phyloP scores from a whole-genome alignment of 208 protist genomes.

The Crithidia fasciculata region DNA sequence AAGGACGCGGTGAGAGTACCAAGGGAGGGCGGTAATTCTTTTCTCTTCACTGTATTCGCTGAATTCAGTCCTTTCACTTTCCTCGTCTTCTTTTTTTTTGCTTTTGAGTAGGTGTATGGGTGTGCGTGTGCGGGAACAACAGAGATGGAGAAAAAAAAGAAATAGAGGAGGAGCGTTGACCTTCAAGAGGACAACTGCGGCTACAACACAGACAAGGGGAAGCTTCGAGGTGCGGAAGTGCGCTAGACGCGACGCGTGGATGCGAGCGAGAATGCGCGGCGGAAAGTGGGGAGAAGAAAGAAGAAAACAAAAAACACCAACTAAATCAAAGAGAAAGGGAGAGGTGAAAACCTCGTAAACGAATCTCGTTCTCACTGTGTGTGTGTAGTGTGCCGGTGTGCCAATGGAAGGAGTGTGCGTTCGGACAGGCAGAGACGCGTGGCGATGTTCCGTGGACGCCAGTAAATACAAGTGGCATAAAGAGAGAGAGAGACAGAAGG shows the following conservation, averaged over 20 bases:
- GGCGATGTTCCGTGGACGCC: too few species aligned
- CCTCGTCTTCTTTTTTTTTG: constrained; percentile 28
- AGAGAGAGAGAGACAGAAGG: not conserved
- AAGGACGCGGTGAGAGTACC: not conserved
- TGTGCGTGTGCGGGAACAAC: constrained; percentile 14
- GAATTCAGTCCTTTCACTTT: constrained; percentile 1
- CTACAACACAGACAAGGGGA: constrained; percentile 7
- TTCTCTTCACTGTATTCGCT: too few species aligned
- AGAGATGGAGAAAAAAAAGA: not conserved
- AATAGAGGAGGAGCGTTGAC: not conserved
- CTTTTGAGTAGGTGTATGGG: constrained; percentile 14
- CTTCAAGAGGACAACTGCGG: too few species aligned
- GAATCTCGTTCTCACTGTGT: not conserved
- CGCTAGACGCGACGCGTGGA: too few species aligned
- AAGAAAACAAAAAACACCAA: constrained; percentile 22
- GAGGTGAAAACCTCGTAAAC: constrained; percentile 49
- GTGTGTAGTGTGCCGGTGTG: not conserved
- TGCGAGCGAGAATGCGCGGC: too few species aligned
- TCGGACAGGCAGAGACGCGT: too few species aligned
- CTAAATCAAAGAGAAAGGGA: constrained; percentile 24
- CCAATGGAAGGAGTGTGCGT: too few species aligned
- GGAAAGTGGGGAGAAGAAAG: not conserved
- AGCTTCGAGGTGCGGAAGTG: not conserved
- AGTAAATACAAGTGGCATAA: not conserved
- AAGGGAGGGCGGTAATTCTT: too few species aligned